These are phyloP conservation scores for Elasticomyces elasticus DNA, from an alignment of 495 filamentous ascomycete genomes.

Conservation along the genomic window DNA sequence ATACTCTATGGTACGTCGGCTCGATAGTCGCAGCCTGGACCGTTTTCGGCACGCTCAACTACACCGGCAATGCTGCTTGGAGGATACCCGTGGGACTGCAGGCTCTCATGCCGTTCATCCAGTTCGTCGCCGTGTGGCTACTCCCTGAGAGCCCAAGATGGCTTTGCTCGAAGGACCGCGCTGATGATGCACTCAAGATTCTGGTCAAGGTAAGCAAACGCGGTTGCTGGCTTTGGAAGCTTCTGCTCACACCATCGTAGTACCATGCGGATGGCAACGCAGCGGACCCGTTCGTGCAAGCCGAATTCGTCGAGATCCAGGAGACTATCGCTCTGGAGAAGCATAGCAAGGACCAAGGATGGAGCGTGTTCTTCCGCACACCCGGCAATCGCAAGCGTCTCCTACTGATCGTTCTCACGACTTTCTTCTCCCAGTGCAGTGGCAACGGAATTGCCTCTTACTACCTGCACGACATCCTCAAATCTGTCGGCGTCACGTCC, in stretches of 20 bases:
- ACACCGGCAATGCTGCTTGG: slow-evolving; percentile 42
- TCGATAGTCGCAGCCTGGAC: slow-evolving; percentile 37
- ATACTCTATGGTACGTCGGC: slow-evolving; percentile 37
- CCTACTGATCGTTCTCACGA: slow-evolving; percentile 6
- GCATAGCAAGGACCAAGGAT: slow-evolving; percentile 6
- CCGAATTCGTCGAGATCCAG: slow-evolving; percentile 41
- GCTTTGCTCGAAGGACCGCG: slow-evolving; percentile 54
- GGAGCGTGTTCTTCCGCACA: slow-evolving; percentile 11
- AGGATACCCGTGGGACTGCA: slow-evolving; percentile 45
- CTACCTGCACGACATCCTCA: slow-evolving; percentile 22
- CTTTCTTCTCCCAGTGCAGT: slow-evolving; percentile 17
- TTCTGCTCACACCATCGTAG: slow-evolving; percentile 22
- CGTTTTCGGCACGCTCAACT: slow-evolving; percentile 35
- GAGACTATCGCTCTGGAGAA: slow-evolving; percentile 28
- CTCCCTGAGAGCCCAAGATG: slow-evolving; percentile 54
- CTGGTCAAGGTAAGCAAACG: slow-evolving; percentile 3
- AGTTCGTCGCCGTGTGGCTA: slow-evolving; percentile 46
- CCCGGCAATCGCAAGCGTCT: slow-evolving; percentile 23
- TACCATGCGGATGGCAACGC: slow-evolving; percentile 47
- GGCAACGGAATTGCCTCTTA: slow-evolving; percentile 15
- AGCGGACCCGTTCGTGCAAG: slow-evolving; percentile 48
- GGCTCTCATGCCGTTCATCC: slow-evolving; percentile 40
- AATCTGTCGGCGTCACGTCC: slow-evolving; percentile 26
- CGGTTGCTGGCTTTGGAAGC: neutral
- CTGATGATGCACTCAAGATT: slow-evolving; percentile 4